These are phyloP conservation scores for Hypocreales sp. DNA, from an alignment of 2,329 filamentous ascomycete species.

Conservation along the genomic window DNA sequence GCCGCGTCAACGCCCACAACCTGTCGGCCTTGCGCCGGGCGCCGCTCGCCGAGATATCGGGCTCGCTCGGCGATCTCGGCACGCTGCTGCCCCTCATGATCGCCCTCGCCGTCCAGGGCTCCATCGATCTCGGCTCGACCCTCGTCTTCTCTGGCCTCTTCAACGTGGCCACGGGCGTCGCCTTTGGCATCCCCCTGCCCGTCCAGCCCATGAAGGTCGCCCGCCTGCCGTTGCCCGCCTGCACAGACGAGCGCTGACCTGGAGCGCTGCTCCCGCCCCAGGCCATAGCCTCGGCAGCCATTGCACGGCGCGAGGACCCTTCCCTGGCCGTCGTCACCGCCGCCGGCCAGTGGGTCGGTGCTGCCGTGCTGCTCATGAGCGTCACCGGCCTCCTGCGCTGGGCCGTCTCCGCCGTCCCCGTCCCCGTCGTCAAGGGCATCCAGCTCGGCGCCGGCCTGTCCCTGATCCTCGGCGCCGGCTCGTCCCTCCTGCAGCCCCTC, in stretches of 20 bases:
- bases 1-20: conserved; percentile 28
- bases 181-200: conserved; percentile 79
- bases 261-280: no score
- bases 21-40: conserved; percentile 27
- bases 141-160: conserved; percentile 78
- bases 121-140: conserved; percentile 69
- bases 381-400: conserved; percentile 62
- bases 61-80: conserved; percentile 74
- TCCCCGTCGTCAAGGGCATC: conserved; percentile 86
- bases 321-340: conserved; percentile 51
- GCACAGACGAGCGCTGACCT: no score
- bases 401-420: conserved; percentile 60
- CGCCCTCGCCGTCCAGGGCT: conserved; percentile 61
- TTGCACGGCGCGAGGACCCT: conserved; percentile 44
- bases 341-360: conserved; percentile 59
- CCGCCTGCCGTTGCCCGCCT: no score
- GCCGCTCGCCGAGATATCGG: conserved; percentile 62
- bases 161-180: conserved; percentile 67
- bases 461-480: conserved; percentile 63
- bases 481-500: conserved; percentile 49
- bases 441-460: conserved; percentile 84
- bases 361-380: conserved; percentile 60
- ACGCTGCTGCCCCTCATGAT: conserved; percentile 83
- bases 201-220: conserved; percentile 82
- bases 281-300: conserved; percentile 84